phyloP scores from a whole-genome alignment of 305 asterid species.

The Stenogyne calaminthoides region DNA sequence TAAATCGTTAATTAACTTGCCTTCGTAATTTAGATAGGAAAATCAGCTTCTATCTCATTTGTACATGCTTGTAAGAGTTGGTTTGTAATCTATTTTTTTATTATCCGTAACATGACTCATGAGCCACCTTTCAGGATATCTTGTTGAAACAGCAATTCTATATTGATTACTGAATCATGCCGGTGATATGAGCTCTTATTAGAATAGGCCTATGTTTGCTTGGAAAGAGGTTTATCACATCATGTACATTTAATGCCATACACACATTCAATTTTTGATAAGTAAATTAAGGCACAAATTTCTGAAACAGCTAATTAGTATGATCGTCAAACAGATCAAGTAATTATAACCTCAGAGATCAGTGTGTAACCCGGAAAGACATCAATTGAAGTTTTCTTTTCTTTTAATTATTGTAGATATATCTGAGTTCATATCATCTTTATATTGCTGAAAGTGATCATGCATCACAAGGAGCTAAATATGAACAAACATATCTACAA shows the following conservation, averaged over 20 bases:
- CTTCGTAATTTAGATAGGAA: neutral
- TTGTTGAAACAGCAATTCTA: constrained; percentile 3
- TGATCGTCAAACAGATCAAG: neutral
- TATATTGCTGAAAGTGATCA: constrained; percentile 12
- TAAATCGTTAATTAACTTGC: constrained; percentile 7
- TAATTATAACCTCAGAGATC: neutral
- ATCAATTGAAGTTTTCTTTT: constrained; percentile 8
- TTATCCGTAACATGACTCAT: neutral
- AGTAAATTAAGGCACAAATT: neutral
- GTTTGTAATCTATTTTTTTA: constrained; percentile 12
- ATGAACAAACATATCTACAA: neutral
- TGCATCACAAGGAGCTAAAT: constrained; percentile 13
- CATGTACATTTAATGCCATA: neutral
- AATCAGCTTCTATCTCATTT: neutral
- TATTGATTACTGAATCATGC: neutral
- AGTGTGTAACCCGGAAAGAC: neutral
- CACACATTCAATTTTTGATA: neutral
- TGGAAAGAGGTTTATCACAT: constrained; percentile 1
- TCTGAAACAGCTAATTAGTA: neutral
- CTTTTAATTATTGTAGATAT: neutral
- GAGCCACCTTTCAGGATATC: constrained; percentile 11
- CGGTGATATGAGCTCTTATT: neutral
- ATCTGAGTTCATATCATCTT: constrained; percentile 1
- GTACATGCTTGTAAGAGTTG: constrained; percentile 7
- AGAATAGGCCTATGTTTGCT: neutral